These are phyloP conservation scores for Fusarium ambrosium DNA, from an alignment of 2,329 filamentous ascomycete genomes.

Conservation along the genomic window DNA sequence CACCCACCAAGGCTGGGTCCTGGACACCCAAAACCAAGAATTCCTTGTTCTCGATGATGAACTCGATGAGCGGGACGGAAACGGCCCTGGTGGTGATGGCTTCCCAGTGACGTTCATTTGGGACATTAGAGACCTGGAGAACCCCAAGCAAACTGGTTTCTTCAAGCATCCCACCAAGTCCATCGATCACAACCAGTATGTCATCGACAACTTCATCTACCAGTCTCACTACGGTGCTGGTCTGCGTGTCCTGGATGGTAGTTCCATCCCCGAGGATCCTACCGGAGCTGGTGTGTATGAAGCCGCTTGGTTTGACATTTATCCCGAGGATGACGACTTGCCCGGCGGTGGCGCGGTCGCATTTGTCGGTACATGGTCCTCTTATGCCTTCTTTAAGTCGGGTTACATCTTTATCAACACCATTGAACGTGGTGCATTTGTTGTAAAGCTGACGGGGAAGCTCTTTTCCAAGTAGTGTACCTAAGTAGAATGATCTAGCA, in stretches of 20 bases:
- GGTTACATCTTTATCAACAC: conserved; percentile 66
- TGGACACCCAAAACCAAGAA: conserved; percentile 59
- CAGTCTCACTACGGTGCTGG: conserved; percentile 66
- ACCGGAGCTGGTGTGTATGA: conserved; percentile 61
- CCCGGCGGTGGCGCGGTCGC: conserved; percentile 54
- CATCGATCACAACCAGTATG: conserved; percentile 65
- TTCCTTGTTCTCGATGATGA: conserved; percentile 68
- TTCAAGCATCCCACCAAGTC: conserved; percentile 57
- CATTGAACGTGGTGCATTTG: conserved; percentile 65
- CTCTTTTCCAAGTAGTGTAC: conserved; percentile 17
- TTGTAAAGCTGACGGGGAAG: conserved; percentile 55
- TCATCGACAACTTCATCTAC: conserved; percentile 59
- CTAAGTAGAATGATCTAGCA: background rate
- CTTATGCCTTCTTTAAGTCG: conserved; percentile 63
- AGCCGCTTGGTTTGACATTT: conserved; percentile 64
- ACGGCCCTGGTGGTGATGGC: conserved; percentile 57
- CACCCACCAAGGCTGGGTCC: conserved; percentile 70
- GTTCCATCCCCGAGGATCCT: conserved; percentile 55
- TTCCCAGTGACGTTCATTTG: conserved; percentile 66
- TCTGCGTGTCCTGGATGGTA: conserved; percentile 57
- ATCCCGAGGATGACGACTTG: conserved; percentile 63
- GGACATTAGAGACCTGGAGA: conserved; percentile 60
- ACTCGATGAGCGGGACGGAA: conserved; percentile 61
- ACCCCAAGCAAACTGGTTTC: conserved; percentile 58
- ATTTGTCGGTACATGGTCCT: conserved; percentile 62